A percentile compares a stretch with the other conserved stretches of the same genome.
Conservation (phyloP, 148 eudicot genomes). For the Chenopodium album region DNA sequence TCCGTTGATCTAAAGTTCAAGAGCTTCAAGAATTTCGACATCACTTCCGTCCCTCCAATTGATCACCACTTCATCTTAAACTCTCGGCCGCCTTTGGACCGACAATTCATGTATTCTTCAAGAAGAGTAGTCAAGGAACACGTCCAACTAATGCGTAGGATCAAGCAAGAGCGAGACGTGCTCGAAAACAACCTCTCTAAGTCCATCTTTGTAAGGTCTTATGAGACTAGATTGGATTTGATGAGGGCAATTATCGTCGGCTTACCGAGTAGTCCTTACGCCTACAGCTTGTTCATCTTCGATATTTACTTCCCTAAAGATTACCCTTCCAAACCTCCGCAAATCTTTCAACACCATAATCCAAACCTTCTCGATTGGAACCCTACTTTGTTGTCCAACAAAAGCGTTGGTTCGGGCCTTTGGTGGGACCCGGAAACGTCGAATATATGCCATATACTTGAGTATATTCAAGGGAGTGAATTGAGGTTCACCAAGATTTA, state of each 20-base stretch:
- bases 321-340: constrained; percentile 24
- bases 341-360: neutral
- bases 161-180: constrained; percentile 14
- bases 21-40: constrained; percentile 20
- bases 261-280: constrained; percentile 10
- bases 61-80: constrained; percentile 21
- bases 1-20: neutral
- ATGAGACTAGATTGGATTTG: constrained; percentile 11
- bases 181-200: constrained; percentile 19
- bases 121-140: neutral
- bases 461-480: constrained; percentile 12
- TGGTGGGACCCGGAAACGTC: constrained; percentile 25
- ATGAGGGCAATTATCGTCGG: constrained; percentile 25
- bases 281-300: constrained; percentile 23
- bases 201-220: constrained; percentile 21
- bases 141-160: constrained; percentile 1
- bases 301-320: constrained; percentile 24
- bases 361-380: neutral
- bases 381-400: neutral
- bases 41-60: neutral
- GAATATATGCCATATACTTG: constrained; percentile 2
- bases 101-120: neutral
- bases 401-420: neutral
- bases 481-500: neutral
- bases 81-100: neutral